Conservation (phyloP, 208 protist species). For the Leptomonas seymouri region DNA sequence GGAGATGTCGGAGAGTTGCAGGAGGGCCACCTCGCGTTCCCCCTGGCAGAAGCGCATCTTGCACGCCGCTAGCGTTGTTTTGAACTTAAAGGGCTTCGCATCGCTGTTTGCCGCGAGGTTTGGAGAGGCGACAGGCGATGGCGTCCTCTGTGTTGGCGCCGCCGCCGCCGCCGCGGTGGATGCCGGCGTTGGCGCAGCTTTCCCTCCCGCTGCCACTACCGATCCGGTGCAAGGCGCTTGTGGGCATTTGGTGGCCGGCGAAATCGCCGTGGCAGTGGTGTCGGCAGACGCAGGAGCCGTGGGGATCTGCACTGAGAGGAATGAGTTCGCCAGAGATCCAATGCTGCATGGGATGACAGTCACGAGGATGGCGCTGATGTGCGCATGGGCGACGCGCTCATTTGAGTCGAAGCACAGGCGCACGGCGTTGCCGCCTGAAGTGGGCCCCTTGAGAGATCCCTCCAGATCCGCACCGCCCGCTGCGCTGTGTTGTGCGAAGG, state of each 20-base stretch:
- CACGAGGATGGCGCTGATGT: constrained; percentile 49
- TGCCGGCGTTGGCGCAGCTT: not conserved
- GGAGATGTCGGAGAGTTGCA: constrained; percentile 32
- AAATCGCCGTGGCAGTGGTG: not conserved
- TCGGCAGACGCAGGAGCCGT: not conserved
- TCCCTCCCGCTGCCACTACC: not conserved
- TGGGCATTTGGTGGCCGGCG: not conserved
- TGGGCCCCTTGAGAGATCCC: not conserved
- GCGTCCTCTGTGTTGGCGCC: not conserved
- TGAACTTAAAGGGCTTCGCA: constrained; percentile 20
- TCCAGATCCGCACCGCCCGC: no score
- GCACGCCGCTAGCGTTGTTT: constrained; percentile 27
- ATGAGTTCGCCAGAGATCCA: constrained; percentile 67
- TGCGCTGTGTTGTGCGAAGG: not conserved
- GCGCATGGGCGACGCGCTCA: constrained; percentile 39
- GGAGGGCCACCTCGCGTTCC: constrained; percentile 49
- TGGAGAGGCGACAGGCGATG: not conserved
- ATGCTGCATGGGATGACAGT: constrained; percentile 64
- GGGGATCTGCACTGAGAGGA: constrained; percentile 73
- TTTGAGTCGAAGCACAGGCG: constrained; percentile 28
- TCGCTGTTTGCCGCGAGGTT: not conserved
- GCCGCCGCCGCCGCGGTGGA: not conserved
- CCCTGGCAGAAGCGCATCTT: constrained; percentile 45
- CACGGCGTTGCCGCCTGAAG: constrained; percentile 22
- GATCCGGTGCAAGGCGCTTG: not conserved